Base-by-base conservation (phyloP, 1,139 yeast species). In the Blastobotrys proliferans region DNA sequence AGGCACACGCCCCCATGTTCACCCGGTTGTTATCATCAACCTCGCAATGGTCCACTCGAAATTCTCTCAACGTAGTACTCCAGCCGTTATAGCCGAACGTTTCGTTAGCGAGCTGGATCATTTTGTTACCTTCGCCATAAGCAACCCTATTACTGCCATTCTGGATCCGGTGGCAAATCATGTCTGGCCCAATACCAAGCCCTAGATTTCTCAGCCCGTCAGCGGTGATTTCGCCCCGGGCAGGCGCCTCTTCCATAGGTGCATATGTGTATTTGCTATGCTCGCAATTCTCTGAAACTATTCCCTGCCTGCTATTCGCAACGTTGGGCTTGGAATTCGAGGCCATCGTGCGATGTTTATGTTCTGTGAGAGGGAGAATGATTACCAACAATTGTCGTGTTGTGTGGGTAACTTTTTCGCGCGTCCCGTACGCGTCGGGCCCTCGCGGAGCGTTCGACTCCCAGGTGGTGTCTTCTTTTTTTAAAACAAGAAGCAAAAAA, bases 121-220 rank as follows among this genome's bases (percentile, higher is more conserved):
- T 68, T 29, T 64, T 62, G 64, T 65, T 64, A 9, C 71, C 74
- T 47, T 70, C 74, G n/a, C 70, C 44, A 50, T 70, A 70, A 3
- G 64, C 60, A 14, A 67, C 67, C n/a, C 51, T 52, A 14, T 52
- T 51, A 4, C 68, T 66, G n/a, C 70, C 70, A 6, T 59, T 60
- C 1, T 90, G 94, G 4, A 26, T 34, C 13, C 97, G 72, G 39
- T 78, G 77, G 31, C 95, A 80, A 25, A 92, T 81, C 57, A 79
- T 90, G 62, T 90, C 97, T 0, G 97, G 97, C 0, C 98, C 98
- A 26, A 88, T 68, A 38, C 58, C 57, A 31, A 52, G 46, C 28
- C 51, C 51, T 21, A 65, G 56, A 20, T 51, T 45, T 9, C 20
- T 6, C n/a, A 40, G 27, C 20, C 43, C 43, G 4, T 31, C 27